phyloP scores from a whole-genome alignment of 2,329 filamentous ascomycete genomes.

The Raffaelea ambrosiae region DNA sequence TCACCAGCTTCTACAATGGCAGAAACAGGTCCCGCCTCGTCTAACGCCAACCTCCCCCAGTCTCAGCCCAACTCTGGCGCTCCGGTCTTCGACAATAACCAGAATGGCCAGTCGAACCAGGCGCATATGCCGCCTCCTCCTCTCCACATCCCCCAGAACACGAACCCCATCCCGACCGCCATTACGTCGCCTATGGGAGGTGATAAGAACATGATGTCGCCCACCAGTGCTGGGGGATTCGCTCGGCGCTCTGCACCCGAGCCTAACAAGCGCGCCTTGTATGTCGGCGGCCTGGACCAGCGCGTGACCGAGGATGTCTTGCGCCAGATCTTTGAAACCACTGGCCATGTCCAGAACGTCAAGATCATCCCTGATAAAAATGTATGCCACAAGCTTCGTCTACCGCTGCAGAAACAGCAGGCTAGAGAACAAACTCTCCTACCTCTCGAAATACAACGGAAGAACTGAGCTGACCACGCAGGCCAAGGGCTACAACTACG shows the following conservation, averaged over 20 bases:
- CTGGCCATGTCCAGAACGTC: slow-evolving; percentile 94
- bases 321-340: slow-evolving; percentile 97
- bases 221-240: slow-evolving; percentile 71
- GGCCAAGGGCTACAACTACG: slow-evolving; percentile 97
- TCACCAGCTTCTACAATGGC: slow-evolving; percentile 53
- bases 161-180: slow-evolving; percentile 85
- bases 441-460: neutral
- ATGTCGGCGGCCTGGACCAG: slow-evolving; percentile 90
- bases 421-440: no score
- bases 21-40: slow-evolving; percentile 56
- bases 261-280: slow-evolving; percentile 95
- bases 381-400: slow-evolving; percentile 46
- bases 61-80: slow-evolving; percentile 61
- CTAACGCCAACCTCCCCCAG: slow-evolving; percentile 58
- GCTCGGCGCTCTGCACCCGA: slow-evolving; percentile 88
- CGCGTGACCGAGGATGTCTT: slow-evolving; percentile 93
- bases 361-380: slow-evolving; percentile 99
- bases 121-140: slow-evolving; percentile 83
- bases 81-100: slow-evolving; percentile 68
- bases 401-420: no score
- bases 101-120: slow-evolving; percentile 61
- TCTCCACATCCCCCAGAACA: slow-evolving; percentile 92
- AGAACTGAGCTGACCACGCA: slow-evolving; percentile 25
- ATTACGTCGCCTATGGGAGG: slow-evolving; percentile 81
- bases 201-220: slow-evolving; percentile 67